Evolutionary conservation across 495 filamentous ascomycete genomes (phyloP).

Genomic region (Aspergillus sclerotiicarbonarius): DNA sequence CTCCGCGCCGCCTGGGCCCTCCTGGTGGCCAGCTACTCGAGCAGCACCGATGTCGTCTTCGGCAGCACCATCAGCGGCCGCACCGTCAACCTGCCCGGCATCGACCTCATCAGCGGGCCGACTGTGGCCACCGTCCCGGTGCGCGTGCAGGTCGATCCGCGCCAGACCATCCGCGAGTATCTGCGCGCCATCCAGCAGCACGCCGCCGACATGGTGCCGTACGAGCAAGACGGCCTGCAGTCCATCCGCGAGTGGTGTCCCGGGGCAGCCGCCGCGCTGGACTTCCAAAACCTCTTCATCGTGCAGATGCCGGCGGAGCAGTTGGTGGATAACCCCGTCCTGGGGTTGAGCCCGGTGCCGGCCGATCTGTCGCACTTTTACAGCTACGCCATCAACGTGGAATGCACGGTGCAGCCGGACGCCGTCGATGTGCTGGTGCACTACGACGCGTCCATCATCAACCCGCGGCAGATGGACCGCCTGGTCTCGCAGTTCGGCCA

Average conservation of each 20-base stretch:
- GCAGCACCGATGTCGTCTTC: slow-evolving; percentile 34
- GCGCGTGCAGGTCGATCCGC: slow-evolving; percentile 34
- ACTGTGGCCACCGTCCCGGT: slow-evolving; percentile 59
- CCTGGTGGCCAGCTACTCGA: slow-evolving; percentile 35
- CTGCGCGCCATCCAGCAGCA: slow-evolving; percentile 48
- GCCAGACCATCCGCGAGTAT: slow-evolving; percentile 24
- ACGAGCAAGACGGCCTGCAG: slow-evolving; percentile 59
- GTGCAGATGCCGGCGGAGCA: slow-evolving; percentile 48
- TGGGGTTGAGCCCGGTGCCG: slow-evolving; percentile 15
- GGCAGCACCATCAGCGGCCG: slow-evolving; percentile 53
- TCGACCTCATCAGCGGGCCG: slow-evolving; percentile 54
- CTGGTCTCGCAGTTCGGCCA: slow-evolving; percentile 23
- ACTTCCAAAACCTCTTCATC: slow-evolving; percentile 51
- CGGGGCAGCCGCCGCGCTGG: slow-evolving; percentile 51
- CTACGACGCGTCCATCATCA: slow-evolving; percentile 20
- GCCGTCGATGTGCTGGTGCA: slow-evolving; percentile 9
- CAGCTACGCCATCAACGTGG: slow-evolving; percentile 18
- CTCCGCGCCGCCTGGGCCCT: slow-evolving; percentile 41
- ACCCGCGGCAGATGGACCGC: slow-evolving; percentile 6
- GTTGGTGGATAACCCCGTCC: slow-evolving; percentile 19
- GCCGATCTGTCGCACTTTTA: slow-evolving; percentile 17
- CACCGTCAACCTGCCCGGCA: slow-evolving; percentile 46
- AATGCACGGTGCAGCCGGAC: slow-evolving; percentile 16
- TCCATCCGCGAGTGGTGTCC: slow-evolving; percentile 49
- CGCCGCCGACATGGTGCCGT: slow-evolving; percentile 45